Percentiles rank a stretch among this genome's conserved stretches.
Conservation (phyloP, 1,284 basidiomycete genomes). For the Chalciporus sp. region DNA sequence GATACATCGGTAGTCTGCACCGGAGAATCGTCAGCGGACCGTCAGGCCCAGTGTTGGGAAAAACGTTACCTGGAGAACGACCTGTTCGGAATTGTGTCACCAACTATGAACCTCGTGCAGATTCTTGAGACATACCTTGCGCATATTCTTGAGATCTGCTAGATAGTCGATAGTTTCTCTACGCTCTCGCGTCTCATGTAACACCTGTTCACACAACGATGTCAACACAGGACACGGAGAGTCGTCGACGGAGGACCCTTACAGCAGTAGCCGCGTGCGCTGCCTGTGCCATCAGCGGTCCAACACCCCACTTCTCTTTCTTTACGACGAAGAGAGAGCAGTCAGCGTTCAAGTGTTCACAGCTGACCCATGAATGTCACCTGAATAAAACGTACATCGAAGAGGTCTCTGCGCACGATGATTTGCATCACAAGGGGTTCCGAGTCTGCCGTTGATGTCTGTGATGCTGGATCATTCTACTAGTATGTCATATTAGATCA, state of each 20-base stretch:
- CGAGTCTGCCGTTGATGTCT: not conserved
- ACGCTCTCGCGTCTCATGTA: constrained; percentile 44
- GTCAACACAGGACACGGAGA: not conserved
- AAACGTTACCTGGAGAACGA: constrained; percentile 41
- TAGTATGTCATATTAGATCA: not conserved
- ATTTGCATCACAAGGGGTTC: constrained; percentile 47
- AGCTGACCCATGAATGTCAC: not conserved
- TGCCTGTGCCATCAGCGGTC: constrained; percentile 56
- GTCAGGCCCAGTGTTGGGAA: not conserved
- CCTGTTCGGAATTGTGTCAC: constrained; percentile 28
- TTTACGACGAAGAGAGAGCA: constrained; percentile 14
- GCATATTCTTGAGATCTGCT: constrained; percentile 43
- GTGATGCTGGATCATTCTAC: not conserved
- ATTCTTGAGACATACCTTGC: constrained; percentile 32
- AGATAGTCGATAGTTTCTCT: constrained; percentile 44
- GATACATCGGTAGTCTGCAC: constrained; percentile 39
- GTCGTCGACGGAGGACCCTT: not conserved
- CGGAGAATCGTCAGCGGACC: not conserved
- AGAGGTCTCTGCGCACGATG: constrained; percentile 46
- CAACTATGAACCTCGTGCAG: not conserved
- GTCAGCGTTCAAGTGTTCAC: not conserved
- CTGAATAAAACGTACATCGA: constrained; percentile 37
- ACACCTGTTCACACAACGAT: constrained; percentile 21
- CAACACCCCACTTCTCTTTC: constrained; percentile 52
- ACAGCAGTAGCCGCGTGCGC: constrained; percentile 56